Evolutionary conservation across 192 early-diverging fungal genomes (phyloP), one percentile per base, ranked within the genome.

Genomic region (Funneliformis geosporum): DNA sequence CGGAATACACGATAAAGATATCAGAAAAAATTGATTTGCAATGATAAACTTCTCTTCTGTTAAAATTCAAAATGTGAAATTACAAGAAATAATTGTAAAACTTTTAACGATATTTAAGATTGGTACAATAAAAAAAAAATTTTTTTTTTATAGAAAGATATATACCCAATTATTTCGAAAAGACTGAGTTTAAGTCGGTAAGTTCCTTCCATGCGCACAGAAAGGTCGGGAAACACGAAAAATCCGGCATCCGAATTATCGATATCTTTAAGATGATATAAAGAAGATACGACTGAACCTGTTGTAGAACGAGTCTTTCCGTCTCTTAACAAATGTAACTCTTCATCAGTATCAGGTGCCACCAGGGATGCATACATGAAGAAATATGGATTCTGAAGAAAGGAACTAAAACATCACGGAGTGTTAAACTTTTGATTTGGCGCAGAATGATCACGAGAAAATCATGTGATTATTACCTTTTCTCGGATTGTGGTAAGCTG

Each of bases 281-380:
- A 85, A 21, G 96, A 97, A 0, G 95, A 96, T 25, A 98, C 96
- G 18, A 95, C 95, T 16, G 96, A 96, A 12, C 97, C 97, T 1
- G 96, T 95, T n/a, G 94, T 97, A 33, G 85, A 83, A 61, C 83
- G 83, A 21, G 96, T 96, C 79, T 96, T 95, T 59, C 92, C 94
- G 83, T 98, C 97, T 76, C 92, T 90, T 14, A 98, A 87, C 14
- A 96, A 88, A 84, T 96, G 94, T 12, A 96, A 84, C 82, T 98
- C 95, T 79, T 95, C 91, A 62, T 93, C 92, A 65, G 89, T 89
- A 44, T 94, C 94, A 44, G 92, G 90, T 46, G 91, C 90, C 84
- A 97, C 92, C 55, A 98, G 84, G 5, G 96, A 95, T 1, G 95
- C 96, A 81, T 97, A 97, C 95, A 97, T 96, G 82, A 98, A 98